A percentile compares a stretch with the other conserved stretches of the same genome.
These are phyloP conservation scores for Casuarina equisetifolia DNA, from an alignment of 306 rosid species.

Conservation along the genomic window DNA sequence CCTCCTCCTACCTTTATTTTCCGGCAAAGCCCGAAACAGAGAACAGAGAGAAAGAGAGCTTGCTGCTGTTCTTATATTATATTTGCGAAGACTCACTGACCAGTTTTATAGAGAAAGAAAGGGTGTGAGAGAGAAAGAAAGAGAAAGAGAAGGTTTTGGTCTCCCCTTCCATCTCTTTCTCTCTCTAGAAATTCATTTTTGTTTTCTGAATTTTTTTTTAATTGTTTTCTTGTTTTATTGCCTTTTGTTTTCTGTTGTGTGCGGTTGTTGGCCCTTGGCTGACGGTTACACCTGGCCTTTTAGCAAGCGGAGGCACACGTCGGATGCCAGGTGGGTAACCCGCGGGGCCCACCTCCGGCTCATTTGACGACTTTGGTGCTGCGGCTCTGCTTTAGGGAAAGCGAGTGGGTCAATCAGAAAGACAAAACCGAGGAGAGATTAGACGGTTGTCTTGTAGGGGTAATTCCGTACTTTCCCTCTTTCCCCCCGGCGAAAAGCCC, in stretches of 20 bases:
- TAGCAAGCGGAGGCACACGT: conserved; percentile 23
- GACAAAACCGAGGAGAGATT: conserved; percentile 35
- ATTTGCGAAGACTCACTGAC: conserved; percentile 32
- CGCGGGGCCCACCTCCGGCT: conserved; percentile 5
- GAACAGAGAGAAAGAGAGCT: background rate
- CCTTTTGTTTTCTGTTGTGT: conserved; percentile 14
- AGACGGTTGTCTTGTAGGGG: conserved; percentile 34
- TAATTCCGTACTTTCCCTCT: conserved; percentile 38
- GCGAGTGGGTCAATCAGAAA: conserved; percentile 39
- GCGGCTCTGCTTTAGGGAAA: conserved; percentile 3
- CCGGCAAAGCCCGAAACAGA: conserved; percentile 41
- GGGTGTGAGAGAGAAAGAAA: background rate
- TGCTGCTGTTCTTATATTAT: background rate
- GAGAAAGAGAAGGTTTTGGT: conserved; percentile 13
- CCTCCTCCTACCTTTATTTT: conserved; percentile 18
- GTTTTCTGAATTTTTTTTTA: background rate
- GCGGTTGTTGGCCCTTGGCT: conserved; percentile 40
- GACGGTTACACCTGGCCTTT: conserved; percentile 48
- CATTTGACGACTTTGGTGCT: conserved; percentile 21
- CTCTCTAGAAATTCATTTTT: background rate
- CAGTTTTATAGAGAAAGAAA: conserved; percentile 28
- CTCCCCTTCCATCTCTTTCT: background rate
- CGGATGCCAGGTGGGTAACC: conserved; percentile 30
- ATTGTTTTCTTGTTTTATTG: background rate
- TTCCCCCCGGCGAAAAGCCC: conserved; percentile 24